These are phyloP conservation scores for Tuber microsphaerosporum DNA, from an alignment of 495 filamentous ascomycete genomes.

Conservation along the genomic window DNA sequence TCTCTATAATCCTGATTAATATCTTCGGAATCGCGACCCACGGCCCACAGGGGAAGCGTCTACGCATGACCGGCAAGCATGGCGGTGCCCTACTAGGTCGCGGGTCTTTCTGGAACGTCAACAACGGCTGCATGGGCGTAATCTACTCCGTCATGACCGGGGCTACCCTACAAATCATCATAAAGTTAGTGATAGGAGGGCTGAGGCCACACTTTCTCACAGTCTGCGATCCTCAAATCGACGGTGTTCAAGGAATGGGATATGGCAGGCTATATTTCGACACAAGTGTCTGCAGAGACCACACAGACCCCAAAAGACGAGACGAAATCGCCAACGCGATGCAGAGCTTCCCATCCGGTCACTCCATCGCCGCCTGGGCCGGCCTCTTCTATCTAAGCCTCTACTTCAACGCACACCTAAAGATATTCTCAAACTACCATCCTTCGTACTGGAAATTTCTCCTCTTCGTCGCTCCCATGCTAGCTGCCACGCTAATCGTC, in stretches of 20 bases:
- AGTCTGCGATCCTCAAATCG: slow-evolving; percentile 52
- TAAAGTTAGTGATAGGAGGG: slow-evolving; percentile 55
- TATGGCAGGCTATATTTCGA: slow-evolving; percentile 47
- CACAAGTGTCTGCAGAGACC: slow-evolving; percentile 48
- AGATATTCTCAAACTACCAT: slow-evolving; percentile 54
- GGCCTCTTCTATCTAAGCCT: slow-evolving; percentile 54
- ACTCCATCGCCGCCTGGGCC: slow-evolving; percentile 54
- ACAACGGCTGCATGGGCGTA: slow-evolving; percentile 47
- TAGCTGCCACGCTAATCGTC: slow-evolving; percentile 43
- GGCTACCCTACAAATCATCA: slow-evolving; percentile 52
- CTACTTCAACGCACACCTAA: slow-evolving; percentile 61
- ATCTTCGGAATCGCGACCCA: slow-evolving; percentile 42
- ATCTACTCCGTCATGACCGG: slow-evolving; percentile 51
- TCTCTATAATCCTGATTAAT: slow-evolving; percentile 44
- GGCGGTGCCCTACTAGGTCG: slow-evolving; percentile 31
- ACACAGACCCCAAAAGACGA: slow-evolving; percentile 46
- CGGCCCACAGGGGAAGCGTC: slow-evolving; percentile 16
- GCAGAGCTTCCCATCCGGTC: slow-evolving; percentile 57
- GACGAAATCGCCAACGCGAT: slow-evolving; percentile 50
- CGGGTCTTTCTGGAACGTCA: slow-evolving; percentile 48
- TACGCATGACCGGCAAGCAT: slow-evolving; percentile 15
- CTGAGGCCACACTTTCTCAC: slow-evolving; percentile 55
- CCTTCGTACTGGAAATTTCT: slow-evolving; percentile 45
- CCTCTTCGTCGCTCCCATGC: slow-evolving; percentile 42
- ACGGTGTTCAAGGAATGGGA: slow-evolving; percentile 39